phyloP scores from a whole-genome alignment of 2,329 filamentous ascomycete species.

The Gremmenia infestans region DNA sequence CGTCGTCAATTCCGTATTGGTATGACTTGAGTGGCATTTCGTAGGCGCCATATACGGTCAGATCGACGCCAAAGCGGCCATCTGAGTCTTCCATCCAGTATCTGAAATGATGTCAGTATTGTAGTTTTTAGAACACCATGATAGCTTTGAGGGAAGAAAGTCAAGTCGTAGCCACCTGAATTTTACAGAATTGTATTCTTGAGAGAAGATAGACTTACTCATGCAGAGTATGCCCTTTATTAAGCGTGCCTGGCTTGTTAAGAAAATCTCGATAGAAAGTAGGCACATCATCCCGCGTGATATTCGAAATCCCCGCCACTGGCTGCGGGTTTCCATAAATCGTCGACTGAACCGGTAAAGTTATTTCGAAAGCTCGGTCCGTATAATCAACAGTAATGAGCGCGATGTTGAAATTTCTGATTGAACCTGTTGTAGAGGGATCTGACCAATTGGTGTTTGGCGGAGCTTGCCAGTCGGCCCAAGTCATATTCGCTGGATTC shows the following conservation, averaged over 20 bases:
- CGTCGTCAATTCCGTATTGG: conserved; percentile 11
- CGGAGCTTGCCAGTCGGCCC: conserved; percentile 8
- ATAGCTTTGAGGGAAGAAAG: background rate
- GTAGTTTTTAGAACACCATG: background rate
- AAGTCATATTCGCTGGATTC: conserved; percentile 7
- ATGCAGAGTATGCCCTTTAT: conserved; percentile 14
- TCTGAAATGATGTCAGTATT: background rate
- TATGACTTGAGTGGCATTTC: conserved; percentile 7
- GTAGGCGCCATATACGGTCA: conserved; percentile 13
- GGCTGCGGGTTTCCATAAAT: conserved; percentile 15
- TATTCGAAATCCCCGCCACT: background rate
- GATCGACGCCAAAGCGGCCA: conserved; percentile 14
- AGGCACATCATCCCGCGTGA: conserved; percentile 7
- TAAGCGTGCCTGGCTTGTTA: conserved; percentile 11
- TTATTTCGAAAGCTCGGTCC: conserved; percentile 9
- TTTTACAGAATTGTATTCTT: background rate
- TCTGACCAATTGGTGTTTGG: conserved; percentile 14
- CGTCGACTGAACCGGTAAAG: conserved; percentile 6
- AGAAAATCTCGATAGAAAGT: conserved; percentile 14
- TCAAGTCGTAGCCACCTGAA: background rate
- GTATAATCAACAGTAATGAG: conserved; percentile 11
- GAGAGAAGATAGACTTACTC: conserved; percentile 1
- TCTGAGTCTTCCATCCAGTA: conserved; percentile 16
- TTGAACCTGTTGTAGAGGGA: conserved; percentile 8
- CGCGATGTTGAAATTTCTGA: conserved; percentile 16